Conservation (phyloP, 192 early-diverging fungal species). For the Funneliformis mosseae region DNA sequence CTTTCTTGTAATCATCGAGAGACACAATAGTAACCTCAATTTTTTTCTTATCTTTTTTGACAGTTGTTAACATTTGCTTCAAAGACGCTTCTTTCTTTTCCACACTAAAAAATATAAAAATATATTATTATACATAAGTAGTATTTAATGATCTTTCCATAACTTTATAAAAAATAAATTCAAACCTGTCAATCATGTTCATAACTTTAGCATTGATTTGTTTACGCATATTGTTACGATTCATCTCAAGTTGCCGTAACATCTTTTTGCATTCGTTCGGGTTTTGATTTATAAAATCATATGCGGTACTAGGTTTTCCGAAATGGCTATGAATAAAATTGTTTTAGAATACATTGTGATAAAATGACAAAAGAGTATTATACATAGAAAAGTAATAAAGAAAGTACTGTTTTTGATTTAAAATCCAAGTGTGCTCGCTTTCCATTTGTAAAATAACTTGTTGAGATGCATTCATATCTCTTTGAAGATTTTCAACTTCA, state of each 20-base stretch:
- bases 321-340: slow-evolving; percentile 62
- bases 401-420: slow-evolving; percentile 78
- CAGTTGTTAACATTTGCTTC: slow-evolving; percentile 85
- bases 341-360: background rate
- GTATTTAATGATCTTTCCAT: no score
- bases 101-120: slow-evolving; percentile 53
- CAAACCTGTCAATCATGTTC: slow-evolving; percentile 87
- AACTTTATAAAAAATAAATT: slow-evolving; percentile 12
- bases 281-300: slow-evolving; percentile 82
- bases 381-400: background rate
- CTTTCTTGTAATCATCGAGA: slow-evolving; percentile 89
- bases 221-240: slow-evolving; percentile 78
- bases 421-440: slow-evolving; percentile 80
- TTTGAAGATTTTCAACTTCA: slow-evolving; percentile 73
- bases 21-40: slow-evolving; percentile 92
- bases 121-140: background rate
- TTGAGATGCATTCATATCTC: slow-evolving; percentile 56
- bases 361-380: background rate
- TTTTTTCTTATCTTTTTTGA: slow-evolving; percentile 91
- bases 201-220: slow-evolving; percentile 93
- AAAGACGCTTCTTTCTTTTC: slow-evolving; percentile 89
- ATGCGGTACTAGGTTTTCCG: slow-evolving; percentile 78
- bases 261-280: slow-evolving; percentile 73
- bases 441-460: slow-evolving; percentile 55
- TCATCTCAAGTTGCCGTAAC: slow-evolving; percentile 73